These are phyloP conservation scores for Apiotrichum akiyoshidainum DNA, from an alignment of 1,284 basidiomycete species.

Conservation along the genomic window DNA sequence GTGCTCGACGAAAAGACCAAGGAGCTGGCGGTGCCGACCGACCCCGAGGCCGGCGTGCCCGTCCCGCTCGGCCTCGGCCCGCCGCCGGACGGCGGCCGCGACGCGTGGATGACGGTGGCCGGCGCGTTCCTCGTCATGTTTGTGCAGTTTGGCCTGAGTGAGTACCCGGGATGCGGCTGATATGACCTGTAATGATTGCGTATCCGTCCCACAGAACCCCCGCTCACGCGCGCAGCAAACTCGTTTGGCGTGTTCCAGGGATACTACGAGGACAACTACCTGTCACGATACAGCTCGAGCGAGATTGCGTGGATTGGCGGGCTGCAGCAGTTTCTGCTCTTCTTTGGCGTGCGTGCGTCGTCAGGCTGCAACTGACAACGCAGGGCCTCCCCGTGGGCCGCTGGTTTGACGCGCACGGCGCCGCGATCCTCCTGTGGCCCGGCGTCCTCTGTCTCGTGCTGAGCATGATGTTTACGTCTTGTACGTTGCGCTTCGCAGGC, in stretches of 20 bases:
- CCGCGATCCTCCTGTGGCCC: conserved; percentile 51
- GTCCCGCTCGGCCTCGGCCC: no score
- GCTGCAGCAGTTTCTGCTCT: conserved; percentile 59
- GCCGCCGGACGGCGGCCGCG: conserved; percentile 11
- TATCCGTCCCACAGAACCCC: no score
- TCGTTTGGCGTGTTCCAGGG: conserved; percentile 31
- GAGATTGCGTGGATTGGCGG: conserved; percentile 67
- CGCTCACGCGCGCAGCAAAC: conserved; percentile 15
- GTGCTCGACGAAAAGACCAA: no score
- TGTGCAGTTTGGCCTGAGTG: conserved; percentile 17
- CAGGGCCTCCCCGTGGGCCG: conserved; percentile 46
- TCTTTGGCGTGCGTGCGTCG: conserved; percentile 25
- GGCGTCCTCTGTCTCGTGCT: conserved; percentile 55
- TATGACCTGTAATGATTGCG: no score
- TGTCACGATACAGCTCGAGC: conserved; percentile 21
- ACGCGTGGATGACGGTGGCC: conserved; percentile 12
- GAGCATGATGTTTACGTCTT: conserved; percentile 16
- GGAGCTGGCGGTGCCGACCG: no score
- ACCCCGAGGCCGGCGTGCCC: no score
- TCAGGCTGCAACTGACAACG: neutral
- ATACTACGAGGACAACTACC: conserved; percentile 28
- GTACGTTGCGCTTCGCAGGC: neutral
- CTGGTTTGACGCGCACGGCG: conserved; percentile 30
- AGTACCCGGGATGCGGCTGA: neutral
- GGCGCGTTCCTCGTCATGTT: conserved; percentile 12